Evolutionary conservation across 768 basidiomycete genomes (phyloP).

Genomic region (Pisolithus sp.): DNA sequence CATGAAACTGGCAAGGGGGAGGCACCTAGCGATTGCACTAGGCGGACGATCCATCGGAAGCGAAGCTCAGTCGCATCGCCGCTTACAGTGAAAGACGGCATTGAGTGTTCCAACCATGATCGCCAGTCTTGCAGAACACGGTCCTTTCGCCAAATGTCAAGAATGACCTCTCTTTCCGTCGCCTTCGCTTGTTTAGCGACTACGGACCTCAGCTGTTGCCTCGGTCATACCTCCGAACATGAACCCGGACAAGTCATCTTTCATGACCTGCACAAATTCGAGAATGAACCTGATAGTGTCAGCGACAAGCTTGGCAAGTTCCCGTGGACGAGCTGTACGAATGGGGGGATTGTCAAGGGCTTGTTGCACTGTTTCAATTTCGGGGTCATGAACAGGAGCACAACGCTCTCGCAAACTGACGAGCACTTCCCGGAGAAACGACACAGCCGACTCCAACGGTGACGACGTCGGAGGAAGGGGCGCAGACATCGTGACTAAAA

Average conservation of each 20-base stretch:
- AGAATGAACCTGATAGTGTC: constrained; percentile 44
- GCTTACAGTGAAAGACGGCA: constrained; percentile 3
- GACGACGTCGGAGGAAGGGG: constrained; percentile 65
- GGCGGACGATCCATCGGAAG: constrained; percentile 41
- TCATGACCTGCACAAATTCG: constrained; percentile 55
- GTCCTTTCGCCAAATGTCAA: constrained; percentile 42
- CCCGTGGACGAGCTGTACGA: constrained; percentile 14
- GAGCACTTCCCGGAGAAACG: constrained; percentile 50
- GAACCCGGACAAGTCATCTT: constrained; percentile 59
- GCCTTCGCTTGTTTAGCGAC: constrained; percentile 47
- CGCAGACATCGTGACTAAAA: constrained; percentile 46
- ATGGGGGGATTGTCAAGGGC: constrained; percentile 28
- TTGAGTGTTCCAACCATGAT: constrained; percentile 16
- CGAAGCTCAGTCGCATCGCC: constrained; percentile 10
- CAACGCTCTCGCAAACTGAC: constrained; percentile 51
- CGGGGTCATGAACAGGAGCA: constrained; percentile 56
- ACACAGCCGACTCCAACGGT: constrained; percentile 52
- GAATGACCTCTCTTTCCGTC: constrained; percentile 49
- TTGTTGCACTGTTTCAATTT: constrained; percentile 40
- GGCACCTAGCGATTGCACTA: constrained; percentile 38
- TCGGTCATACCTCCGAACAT: constrained; percentile 64
- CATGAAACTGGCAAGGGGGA: constrained; percentile 36
- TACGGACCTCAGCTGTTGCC: constrained; percentile 42
- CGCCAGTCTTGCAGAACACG: constrained; percentile 18
- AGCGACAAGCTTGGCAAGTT: constrained; percentile 43